phyloP scores from a whole-genome alignment of 495 filamentous ascomycete species.

The Sordaria brevicollis region DNA sequence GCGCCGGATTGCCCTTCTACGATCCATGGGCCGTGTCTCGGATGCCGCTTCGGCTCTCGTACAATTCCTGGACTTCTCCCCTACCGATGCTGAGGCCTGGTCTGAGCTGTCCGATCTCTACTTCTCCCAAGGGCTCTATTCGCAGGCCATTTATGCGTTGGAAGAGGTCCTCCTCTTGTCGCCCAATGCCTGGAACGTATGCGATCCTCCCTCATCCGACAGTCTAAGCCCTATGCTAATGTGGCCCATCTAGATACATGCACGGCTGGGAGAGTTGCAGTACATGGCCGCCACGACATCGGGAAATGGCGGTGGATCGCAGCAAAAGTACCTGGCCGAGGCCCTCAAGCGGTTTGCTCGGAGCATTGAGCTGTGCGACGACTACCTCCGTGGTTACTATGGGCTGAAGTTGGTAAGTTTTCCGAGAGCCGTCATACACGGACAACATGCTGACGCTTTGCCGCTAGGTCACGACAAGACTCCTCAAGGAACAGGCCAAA shows the following conservation, averaged over 20 bases:
- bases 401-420: constrained; percentile 69
- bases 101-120: constrained; percentile 85
- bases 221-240: constrained; percentile 18
- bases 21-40: constrained; percentile 52
- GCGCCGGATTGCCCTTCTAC: constrained; percentile 70
- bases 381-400: constrained; percentile 86
- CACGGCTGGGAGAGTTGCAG: constrained; percentile 71
- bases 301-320: constrained; percentile 27
- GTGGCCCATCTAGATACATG: constrained; percentile 56
- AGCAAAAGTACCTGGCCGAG: constrained; percentile 48
- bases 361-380: constrained; percentile 86
- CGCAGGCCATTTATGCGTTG: constrained; percentile 77
- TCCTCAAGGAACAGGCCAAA: constrained; percentile 26
- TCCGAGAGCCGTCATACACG: not conserved
- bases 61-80: constrained; percentile 66
- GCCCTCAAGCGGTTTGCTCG: constrained; percentile 76
- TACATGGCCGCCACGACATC: constrained; percentile 53
- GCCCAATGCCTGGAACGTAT: constrained; percentile 93
- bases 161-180: constrained; percentile 82
- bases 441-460: constrained; percentile 6
- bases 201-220: constrained; percentile 18
- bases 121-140: constrained; percentile 58
- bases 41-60: constrained; percentile 69
- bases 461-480: constrained; percentile 28
- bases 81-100: constrained; percentile 92